Evolutionary conservation across 768 basidiomycete species (phyloP), one percentile per base, ranked within the genome.

Genomic region (Lactifluus hygrophoroides): DNA sequence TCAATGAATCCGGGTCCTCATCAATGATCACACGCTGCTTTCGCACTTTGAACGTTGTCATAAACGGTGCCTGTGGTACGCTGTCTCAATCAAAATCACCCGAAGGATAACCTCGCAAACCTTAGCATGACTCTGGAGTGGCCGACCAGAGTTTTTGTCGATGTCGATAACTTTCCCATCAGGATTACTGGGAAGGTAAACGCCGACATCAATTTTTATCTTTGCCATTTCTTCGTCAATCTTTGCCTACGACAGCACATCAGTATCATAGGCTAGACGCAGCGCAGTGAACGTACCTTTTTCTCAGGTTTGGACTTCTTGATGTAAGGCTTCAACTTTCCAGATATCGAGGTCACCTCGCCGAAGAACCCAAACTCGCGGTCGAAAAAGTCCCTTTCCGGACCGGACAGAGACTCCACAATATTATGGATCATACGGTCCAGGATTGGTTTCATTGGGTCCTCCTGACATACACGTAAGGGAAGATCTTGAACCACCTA

Each of bases 181-280:
- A 0, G 96, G 96, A 68, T 99, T 98, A 68, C 91, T 94, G 0
- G 96, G 96, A 21, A 99, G 75, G 69, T 98, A 99, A 11, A 99
- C 94, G 11, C 96, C 96, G n/a, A 90, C 78, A 44, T 95, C 89
- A 14, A 99, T 90, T 42, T 75, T 73, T 53, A 99, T 93, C 73
- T 94, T 94, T 3, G 88, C 90, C 95, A 99, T 99, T 70, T 98
- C 95, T 70, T 98, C 95, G 69, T 99, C 96, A 56, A 99, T 99
- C 74, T 98, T 99, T 2, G 90, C 93, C 93, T 95, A 54, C 3
- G 23, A 37, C 66, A 56, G 23, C 50, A 51, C 58, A 43, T 64
- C 25, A 51, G 64, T 45, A 37, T 21, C 11, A 8, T n/a, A 42
- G 11, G 21, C 25, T 40, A 38, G 1, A 37, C 27, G n/a, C 37